Base-by-base conservation (phyloP, 768 basidiomycete genomes). In the Mycena pura region DNA sequence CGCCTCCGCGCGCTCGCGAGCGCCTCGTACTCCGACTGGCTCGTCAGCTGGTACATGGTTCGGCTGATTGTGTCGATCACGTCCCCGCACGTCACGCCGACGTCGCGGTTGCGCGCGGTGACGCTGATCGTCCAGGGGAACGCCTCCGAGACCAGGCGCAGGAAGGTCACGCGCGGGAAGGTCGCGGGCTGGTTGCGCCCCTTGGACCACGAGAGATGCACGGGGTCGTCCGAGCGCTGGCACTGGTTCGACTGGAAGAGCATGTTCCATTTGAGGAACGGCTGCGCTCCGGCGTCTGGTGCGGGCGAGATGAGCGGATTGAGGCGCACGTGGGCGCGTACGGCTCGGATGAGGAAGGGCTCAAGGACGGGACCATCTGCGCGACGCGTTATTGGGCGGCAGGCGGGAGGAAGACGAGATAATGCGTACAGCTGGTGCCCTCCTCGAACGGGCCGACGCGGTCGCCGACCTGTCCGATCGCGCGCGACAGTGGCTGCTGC, bases 211-310 rank as follows among this genome's bases (percentile, higher is more conserved):
- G 90, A 90, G 22, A 84, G 77, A 38, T 82, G 78, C 3, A 76
- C 62, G 4, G 82, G 78, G 57, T 91, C 91, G n/a, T 77, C 80
- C 5, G 87, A 89, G 57, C 86, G 83, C 65, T 83, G 83, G 53
- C 86, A 86, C 59, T 84, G 80, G 38, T 79, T 82, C 6, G 88
- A 82, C 6, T 78, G 76, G 70, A 86, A 90, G 39, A 89, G 80
- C 86, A 92, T 89, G 73, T 90, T 89, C 89, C 90, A 92, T 45
- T 82, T 84, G 41, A 92, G 75, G 69, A 84, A 83, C 6, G 82
- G 80, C 25, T 76, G 72, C 1, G 83, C 80, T 5, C 72, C 70
- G 9, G 79, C 78, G 0, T 81, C 72, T 60, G 72, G 76, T 39
- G 68, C 69, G 19, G 87, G 86, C 0, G 73, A 68, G 15, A 92